These are phyloP conservation scores for Sordaria brevicollis DNA, from an alignment of 495 filamentous ascomycete species.

Conservation along the genomic window DNA sequence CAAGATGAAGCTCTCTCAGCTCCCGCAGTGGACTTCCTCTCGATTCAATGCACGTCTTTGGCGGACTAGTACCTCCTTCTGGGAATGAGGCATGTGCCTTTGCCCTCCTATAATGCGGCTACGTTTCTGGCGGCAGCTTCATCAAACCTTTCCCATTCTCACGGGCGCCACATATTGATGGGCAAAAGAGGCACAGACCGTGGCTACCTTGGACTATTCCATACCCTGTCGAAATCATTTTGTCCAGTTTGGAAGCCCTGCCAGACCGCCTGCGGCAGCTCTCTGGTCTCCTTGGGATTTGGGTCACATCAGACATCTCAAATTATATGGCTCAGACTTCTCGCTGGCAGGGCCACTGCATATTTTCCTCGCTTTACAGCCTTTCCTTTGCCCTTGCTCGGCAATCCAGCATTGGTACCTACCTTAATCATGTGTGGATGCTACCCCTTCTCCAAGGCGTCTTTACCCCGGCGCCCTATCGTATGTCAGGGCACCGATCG, in stretches of 20 bases:
- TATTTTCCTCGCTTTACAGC: background rate
- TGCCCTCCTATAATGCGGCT: background rate
- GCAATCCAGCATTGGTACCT: constrained; percentile 18
- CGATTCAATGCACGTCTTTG: background rate
- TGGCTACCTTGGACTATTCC: background rate
- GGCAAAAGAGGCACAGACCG: background rate
- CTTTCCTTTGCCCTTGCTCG: constrained; percentile 12
- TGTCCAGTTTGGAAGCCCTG: background rate
- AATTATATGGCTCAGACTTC: background rate
- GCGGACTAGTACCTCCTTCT: background rate
- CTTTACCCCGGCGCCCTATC: constrained; percentile 28
- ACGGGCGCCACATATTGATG: background rate
- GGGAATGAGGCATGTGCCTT: background rate
- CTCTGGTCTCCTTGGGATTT: background rate
- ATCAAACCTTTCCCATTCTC: background rate
- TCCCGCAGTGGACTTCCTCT: background rate
- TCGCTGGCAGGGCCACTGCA: background rate
- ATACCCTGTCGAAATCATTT: background rate
- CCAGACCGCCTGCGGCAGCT: background rate
- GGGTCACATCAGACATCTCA: background rate
- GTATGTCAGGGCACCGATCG: constrained; percentile 30
- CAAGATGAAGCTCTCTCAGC: background rate
- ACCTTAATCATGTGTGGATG: constrained; percentile 6
- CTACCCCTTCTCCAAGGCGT: constrained; percentile 2
- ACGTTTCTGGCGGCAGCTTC: background rate